Evolutionary conservation across 1,284 basidiomycete genomes (phyloP), one percentile per base, ranked within the genome.

Genomic region (Cerrena zonata): DNA sequence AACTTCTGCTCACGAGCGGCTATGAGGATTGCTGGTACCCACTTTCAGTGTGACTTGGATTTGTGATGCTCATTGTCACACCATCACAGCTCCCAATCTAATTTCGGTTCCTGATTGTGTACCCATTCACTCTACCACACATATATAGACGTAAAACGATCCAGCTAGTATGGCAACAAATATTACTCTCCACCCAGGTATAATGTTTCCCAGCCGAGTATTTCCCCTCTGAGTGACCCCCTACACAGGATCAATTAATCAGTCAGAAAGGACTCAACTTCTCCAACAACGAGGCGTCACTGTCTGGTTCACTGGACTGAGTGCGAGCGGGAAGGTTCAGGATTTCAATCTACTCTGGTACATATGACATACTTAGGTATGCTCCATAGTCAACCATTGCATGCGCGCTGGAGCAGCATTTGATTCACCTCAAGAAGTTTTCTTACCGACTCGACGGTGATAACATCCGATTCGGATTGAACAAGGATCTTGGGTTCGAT

Each of bases 401-500:
- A 1, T 94, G 91, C 58, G 96, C 96, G 12, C 80, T 99, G 58
- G 95, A 99, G 69, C 94, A 98, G 69, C 91, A 95, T 66, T 80
- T 99, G 13, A 77, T 99, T 49, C 90, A 94, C 69, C 75, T 87
- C 50, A 79, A 82, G 55, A 91, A 89, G 62, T 92, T 91, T 61
- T 75, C 87, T 39, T 99, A 96, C 73, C 84, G 95, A 39, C 78
- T 99, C 22, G 95, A 99, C 65, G 95, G 95, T 3, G 95, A 99
- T 74, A 99, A 99, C 70, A 78, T 99, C 55, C 84, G 95, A 51
- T 95, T 97, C 63, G 96, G 96, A 7, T 75, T 99, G 45, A 99
- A 99, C 80, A 98, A 92, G 74, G 95, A 99, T 65, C 84, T 99
- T 45, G 94, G 95, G 1, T 99, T 99, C 65, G 91, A 94, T 61